Evolutionary conservation across 73 alveolate species (phyloP).

Genomic region (Durusdinium trenchii): DNA sequence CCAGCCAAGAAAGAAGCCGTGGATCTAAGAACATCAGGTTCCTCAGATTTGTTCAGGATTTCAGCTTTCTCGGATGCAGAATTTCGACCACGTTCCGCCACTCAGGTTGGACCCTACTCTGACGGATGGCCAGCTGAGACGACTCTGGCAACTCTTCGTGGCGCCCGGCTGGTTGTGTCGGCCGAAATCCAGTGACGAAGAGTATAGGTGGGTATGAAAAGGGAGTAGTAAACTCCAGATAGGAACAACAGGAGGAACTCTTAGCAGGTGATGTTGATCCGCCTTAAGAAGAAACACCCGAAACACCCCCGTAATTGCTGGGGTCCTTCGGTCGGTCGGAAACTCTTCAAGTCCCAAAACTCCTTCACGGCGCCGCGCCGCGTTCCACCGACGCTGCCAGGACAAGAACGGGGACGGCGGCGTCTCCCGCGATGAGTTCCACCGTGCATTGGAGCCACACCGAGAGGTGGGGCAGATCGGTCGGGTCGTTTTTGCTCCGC

Average conservation of each 20-base stretch:
- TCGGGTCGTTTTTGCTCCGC: too few species aligned
- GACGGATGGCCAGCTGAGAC: conserved; percentile 61
- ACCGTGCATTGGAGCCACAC: conserved; percentile 57
- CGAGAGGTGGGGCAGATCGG: background rate
- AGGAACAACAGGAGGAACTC: background rate
- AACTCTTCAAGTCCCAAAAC: background rate
- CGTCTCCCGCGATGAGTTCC: conserved; percentile 78
- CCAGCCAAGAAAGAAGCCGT: too few species aligned
- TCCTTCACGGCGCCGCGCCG: too few species aligned
- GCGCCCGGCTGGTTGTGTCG: background rate
- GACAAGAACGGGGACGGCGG: conserved; percentile 90
- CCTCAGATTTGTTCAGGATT: too few species aligned
- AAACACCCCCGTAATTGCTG: too few species aligned
- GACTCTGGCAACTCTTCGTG: conserved; percentile 72
- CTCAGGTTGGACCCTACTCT: conserved; percentile 63
- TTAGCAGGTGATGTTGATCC: too few species aligned
- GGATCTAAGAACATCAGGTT: too few species aligned
- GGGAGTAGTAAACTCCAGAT: background rate
- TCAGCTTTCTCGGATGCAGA: too few species aligned
- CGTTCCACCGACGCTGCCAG: background rate
- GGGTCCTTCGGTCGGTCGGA: background rate
- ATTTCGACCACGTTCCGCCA: background rate
- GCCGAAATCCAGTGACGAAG: background rate
- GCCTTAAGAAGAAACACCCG: too few species aligned
- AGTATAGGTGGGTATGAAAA: background rate